A percentile compares a stretch with the other conserved stretches of the same genome.
Conservation (phyloP, 1,139 yeast species). For the Magnusiomyces suaveolens region DNA sequence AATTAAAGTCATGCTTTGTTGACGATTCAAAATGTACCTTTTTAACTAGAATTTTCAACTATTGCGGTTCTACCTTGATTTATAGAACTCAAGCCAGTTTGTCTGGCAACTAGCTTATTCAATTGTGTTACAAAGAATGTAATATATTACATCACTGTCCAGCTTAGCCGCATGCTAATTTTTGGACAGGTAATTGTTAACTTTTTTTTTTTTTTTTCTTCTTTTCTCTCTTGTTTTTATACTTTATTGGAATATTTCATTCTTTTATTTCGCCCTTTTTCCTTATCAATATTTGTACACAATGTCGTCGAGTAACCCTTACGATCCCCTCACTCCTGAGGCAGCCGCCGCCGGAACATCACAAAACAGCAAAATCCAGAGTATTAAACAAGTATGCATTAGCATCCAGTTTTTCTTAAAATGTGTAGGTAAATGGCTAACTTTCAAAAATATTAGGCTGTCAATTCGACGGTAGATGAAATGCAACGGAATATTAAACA, state of each 20-base stretch:
- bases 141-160: no score
- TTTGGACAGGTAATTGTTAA: no score
- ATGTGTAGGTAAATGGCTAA: background rate
- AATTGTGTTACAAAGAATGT: no score
- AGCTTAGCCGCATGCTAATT: no score
- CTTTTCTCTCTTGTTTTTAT: no score
- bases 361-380: background rate
- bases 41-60: no score
- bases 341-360: background rate
- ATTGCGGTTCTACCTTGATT: no score
- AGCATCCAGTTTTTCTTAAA: background rate
- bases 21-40: no score
- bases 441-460: conserved; percentile 43
- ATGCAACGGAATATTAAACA: conserved; percentile 97
- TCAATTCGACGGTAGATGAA: conserved; percentile 93
- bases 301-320: background rate
- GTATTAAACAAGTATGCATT: background rate
- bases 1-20: no score
- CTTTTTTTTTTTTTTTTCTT: background rate
- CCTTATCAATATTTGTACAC: background rate
- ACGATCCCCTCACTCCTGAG: background rate
- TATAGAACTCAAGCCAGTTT: no score
- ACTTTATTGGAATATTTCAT: no score
- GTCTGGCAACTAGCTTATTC: no score
- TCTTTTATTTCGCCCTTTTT: background rate